Conservation (phyloP, 2,329 filamentous ascomycete species). For the Sordariomycetes sp. region DNA sequence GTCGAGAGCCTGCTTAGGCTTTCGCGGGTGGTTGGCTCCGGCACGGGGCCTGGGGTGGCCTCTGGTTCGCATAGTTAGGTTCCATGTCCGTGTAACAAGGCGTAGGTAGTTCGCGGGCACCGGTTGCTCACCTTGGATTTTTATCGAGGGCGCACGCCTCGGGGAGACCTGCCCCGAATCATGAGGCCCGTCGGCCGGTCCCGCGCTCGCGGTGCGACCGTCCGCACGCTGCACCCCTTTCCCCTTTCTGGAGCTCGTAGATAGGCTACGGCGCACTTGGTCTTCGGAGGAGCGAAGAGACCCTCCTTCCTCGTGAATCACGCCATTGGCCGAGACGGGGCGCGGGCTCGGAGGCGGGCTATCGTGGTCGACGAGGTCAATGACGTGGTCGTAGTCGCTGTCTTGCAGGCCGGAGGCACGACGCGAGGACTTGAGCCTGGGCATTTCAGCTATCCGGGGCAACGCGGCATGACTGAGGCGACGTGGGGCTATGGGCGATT, state of each 20-base stretch:
- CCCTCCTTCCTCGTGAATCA: too few relatives aligned
- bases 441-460: constrained; percentile 4
- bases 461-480: background rate
- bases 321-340: background rate
- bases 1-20: constrained; percentile 2
- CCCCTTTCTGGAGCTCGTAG: background rate
- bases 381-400: constrained; percentile 60
- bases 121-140: background rate
- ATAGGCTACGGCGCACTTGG: background rate
- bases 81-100: background rate
- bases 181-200: background rate
- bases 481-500: background rate
- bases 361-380: constrained; percentile 53
- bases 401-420: constrained; percentile 44
- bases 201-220: background rate
- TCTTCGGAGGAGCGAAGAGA: background rate
- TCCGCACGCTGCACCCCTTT: background rate
- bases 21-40: background rate
- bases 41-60: background rate
- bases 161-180: background rate
- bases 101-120: background rate
- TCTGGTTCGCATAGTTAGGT: background rate
- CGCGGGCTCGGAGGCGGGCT: constrained; percentile 7
- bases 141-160: background rate
- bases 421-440: constrained; percentile 29